phyloP scores from a whole-genome alignment of 2,329 filamentous ascomycete species.

The Parastagonospora nodorum region DNA sequence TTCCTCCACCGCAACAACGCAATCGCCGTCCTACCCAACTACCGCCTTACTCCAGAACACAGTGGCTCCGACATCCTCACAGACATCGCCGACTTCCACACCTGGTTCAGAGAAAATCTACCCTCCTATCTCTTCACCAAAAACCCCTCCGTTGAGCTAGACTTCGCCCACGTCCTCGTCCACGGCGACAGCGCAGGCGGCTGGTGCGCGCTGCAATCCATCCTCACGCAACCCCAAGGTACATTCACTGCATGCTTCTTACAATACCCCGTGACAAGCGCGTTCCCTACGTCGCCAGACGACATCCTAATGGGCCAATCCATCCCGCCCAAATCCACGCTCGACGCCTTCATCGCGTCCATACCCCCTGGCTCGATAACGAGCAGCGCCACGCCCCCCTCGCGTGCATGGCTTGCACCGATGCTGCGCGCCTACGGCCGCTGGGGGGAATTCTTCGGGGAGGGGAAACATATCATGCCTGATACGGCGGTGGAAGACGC shows the following conservation, averaged over 20 bases:
- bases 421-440: constrained; percentile 26
- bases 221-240: constrained; percentile 20
- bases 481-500: constrained; percentile 27
- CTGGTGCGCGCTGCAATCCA: constrained; percentile 43
- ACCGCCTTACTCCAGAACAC: constrained; percentile 59
- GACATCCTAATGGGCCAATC: not conserved
- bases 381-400: constrained; percentile 24
- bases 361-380: constrained; percentile 23
- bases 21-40: constrained; percentile 55
- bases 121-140: constrained; percentile 13
- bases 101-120: constrained; percentile 46
- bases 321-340: constrained; percentile 12
- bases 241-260: constrained; percentile 27
- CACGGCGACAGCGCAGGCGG: constrained; percentile 49
- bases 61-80: constrained; percentile 53
- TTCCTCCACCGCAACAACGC: constrained; percentile 48
- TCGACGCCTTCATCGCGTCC: constrained; percentile 27
- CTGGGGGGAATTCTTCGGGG: constrained; percentile 34
- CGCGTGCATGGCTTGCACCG: constrained; percentile 16
- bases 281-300: not conserved
- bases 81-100: constrained; percentile 56
- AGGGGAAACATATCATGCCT: constrained; percentile 29
- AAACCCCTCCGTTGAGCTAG: constrained; percentile 17
- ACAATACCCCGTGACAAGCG: constrained; percentile 36
- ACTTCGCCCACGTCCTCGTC: constrained; percentile 35